These are phyloP conservation scores for Neonectria sp. DNA, from an alignment of 2,329 filamentous ascomycete species.

Conservation along the genomic window DNA sequence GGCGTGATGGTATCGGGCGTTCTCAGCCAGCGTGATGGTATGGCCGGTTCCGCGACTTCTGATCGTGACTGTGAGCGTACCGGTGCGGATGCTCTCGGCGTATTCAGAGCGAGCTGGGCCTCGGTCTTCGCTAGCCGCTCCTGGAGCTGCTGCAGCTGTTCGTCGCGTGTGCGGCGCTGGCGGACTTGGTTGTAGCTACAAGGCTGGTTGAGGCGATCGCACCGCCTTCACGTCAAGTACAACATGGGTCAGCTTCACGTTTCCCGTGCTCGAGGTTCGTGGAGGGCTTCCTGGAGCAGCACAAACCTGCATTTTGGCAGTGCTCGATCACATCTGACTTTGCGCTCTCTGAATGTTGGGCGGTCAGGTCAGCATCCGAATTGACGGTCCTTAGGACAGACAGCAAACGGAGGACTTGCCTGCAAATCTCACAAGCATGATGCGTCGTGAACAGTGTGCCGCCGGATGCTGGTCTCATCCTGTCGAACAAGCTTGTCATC, in stretches of 20 bases:
- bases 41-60: no score
- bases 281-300: not conserved
- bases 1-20: not conserved
- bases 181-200: slow-evolving; percentile 8
- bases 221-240: not conserved
- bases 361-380: slow-evolving; percentile 1
- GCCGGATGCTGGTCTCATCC: not conserved
- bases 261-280: not conserved
- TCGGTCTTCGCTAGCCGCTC: slow-evolving; percentile 15
- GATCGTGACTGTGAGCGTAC: no score
- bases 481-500: not conserved
- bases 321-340: slow-evolving; percentile 14
- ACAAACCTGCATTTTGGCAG: slow-evolving; percentile 9
- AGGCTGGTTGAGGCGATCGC: not conserved
- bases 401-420: not conserved
- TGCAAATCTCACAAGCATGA: not conserved
- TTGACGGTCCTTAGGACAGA: not conserved
- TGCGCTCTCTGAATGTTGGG: slow-evolving; percentile 6
- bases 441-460: not conserved
- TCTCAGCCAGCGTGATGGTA: no score
- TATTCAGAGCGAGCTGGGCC: slow-evolving; percentile 6
- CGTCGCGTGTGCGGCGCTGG: slow-evolving; percentile 11
- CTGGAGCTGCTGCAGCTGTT: slow-evolving; percentile 10
- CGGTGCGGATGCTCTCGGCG: not conserved
- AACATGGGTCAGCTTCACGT: not conserved